These are phyloP conservation scores for Teratosphaeria zuluensis DNA, from an alignment of 2,329 filamentous ascomycete species.

Conservation along the genomic window DNA sequence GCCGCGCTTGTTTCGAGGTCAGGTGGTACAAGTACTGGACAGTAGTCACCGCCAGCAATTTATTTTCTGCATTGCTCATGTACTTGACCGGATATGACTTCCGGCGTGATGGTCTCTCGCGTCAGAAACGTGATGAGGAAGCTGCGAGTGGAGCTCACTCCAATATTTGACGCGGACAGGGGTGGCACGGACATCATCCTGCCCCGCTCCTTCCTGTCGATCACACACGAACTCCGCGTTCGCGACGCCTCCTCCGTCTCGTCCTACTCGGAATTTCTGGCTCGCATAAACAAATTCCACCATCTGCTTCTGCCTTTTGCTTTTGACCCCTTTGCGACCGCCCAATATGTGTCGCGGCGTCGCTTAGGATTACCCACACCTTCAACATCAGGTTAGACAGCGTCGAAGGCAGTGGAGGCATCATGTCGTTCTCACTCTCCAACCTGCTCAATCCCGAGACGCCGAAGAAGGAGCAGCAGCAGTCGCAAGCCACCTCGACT, in stretches of 20 bases:
- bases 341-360: no score
- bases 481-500: constrained; percentile 14
- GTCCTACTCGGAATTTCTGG: not conserved
- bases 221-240: not conserved
- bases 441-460: constrained; percentile 29
- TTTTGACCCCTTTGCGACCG: not conserved
- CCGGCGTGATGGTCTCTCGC: not conserved
- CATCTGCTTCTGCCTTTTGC: not conserved
- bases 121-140: no score
- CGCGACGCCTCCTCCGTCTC: not conserved
- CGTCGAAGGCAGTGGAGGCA: not conserved
- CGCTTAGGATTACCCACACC: no score
- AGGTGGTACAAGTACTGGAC: no score
- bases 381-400: not conserved
- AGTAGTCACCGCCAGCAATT: not conserved
- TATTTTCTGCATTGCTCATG: not conserved
- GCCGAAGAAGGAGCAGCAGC: constrained; percentile 1
- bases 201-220: not conserved
- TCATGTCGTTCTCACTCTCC: constrained; percentile 21
- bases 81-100: not conserved
- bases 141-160: not conserved
- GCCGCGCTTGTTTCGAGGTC: no score
- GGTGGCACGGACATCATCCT: not conserved
- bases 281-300: not conserved
- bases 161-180: not conserved